Evolutionary conservation across 2,329 filamentous ascomycete species (phyloP).

Genomic region (Apiospora aurea): DNA sequence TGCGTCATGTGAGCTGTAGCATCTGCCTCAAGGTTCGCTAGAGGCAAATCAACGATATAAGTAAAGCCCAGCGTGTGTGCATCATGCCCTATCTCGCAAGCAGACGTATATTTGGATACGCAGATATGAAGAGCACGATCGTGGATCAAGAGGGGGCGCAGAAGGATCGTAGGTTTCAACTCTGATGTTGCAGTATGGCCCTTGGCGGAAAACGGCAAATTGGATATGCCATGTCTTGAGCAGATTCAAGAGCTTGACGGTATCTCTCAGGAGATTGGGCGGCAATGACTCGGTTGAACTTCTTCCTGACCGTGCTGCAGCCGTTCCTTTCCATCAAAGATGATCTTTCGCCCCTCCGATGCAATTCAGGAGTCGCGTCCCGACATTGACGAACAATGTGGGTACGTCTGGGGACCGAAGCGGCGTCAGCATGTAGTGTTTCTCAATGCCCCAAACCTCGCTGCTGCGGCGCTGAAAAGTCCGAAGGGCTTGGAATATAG

Average conservation of each 20-base stretch:
- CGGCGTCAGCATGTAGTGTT: background rate
- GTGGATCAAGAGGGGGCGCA: background rate
- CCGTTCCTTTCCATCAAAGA: background rate
- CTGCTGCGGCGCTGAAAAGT: background rate
- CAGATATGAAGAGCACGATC: background rate
- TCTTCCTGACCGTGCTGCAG: background rate
- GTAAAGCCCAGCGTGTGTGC: background rate
- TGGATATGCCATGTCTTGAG: background rate
- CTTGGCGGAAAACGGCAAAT: background rate
- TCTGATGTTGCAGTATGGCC: background rate
- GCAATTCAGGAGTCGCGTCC: background rate
- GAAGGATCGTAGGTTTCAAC: background rate
- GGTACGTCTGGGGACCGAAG: background rate
- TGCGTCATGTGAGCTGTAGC: background rate
- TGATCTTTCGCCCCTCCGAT: background rate
- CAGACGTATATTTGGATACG: background rate
- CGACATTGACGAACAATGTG: background rate
- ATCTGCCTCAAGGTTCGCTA: background rate
- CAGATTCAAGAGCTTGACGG: background rate
- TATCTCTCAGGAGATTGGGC: background rate
- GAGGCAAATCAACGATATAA: background rate
- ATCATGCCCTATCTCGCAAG: background rate
- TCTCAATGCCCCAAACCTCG: background rate
- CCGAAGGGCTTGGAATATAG: background rate
- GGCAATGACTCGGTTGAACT: background rate